Evolutionary conservation across 345 rosid species (phyloP).

Genomic region (Gossypium longicalyx): DNA sequence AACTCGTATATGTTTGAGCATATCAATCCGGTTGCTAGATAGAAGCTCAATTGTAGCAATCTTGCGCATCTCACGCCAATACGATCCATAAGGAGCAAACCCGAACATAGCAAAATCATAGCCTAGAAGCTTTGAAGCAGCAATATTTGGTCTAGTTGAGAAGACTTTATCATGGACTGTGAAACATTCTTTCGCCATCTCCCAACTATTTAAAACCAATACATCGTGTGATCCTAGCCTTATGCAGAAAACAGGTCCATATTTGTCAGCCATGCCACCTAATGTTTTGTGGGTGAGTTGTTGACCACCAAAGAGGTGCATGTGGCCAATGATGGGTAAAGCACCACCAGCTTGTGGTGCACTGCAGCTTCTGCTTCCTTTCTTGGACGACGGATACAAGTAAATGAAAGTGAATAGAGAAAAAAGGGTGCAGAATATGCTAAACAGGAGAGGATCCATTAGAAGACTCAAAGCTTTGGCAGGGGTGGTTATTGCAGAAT

Average conservation of each 20-base stretch:
- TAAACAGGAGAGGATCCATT: slow-evolving; percentile 1
- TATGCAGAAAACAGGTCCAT: slow-evolving; percentile 29
- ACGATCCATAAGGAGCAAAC: slow-evolving; percentile 36
- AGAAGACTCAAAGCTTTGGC: neutral
- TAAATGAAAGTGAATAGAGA: slow-evolving; percentile 12
- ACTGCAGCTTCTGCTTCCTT: neutral
- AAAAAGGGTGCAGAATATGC: neutral
- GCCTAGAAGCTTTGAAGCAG: slow-evolving; percentile 31
- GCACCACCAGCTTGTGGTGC: slow-evolving; percentile 29
- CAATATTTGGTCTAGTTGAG: slow-evolving; percentile 16
- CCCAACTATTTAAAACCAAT: slow-evolving; percentile 27
- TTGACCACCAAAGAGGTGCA: slow-evolving; percentile 24
- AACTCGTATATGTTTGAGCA: slow-evolving; percentile 22
- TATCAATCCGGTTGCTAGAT: slow-evolving; percentile 29
- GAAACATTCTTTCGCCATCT: slow-evolving; percentile 31
- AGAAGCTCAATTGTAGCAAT: slow-evolving; percentile 26
- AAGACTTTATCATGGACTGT: slow-evolving; percentile 33
- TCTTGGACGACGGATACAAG: slow-evolving; percentile 17
- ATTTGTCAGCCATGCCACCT: slow-evolving; percentile 33
- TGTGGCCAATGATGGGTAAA: slow-evolving; percentile 40
- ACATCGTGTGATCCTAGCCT: slow-evolving; percentile 27
- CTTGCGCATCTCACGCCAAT: slow-evolving; percentile 43
- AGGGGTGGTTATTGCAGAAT: neutral
- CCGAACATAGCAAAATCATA: slow-evolving; percentile 39
- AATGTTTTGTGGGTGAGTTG: slow-evolving; percentile 25